phyloP scores from a whole-genome alignment of 805 yeast genomes.

The Zygotorulaspora chibaensis region DNA sequence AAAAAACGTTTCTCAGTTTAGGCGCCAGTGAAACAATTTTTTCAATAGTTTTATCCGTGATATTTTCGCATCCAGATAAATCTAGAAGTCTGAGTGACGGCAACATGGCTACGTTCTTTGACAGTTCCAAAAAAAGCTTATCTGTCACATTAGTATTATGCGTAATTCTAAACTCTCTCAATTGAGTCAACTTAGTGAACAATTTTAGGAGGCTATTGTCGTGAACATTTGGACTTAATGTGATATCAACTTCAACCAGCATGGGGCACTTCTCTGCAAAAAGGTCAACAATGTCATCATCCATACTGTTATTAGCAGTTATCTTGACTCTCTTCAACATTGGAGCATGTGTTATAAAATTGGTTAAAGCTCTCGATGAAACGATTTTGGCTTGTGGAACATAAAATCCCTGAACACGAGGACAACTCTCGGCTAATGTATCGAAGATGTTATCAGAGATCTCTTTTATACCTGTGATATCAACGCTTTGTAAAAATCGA shows the following conservation, averaged over 20 bases:
- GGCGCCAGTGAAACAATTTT: constrained; percentile 75
- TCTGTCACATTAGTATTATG: constrained; percentile 68
- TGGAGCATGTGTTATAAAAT: constrained; percentile 59
- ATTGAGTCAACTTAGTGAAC: constrained; percentile 58
- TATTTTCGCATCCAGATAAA: constrained; percentile 74
- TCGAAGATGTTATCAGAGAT: constrained; percentile 65
- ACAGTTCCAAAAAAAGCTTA: constrained; percentile 44
- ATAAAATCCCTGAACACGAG: constrained; percentile 80
- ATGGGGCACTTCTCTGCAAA: constrained; percentile 70
- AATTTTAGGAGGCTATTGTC: constrained; percentile 56
- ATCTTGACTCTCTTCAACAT: constrained; percentile 78
- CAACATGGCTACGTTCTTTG: constrained; percentile 36
- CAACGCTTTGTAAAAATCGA: constrained; percentile 73
- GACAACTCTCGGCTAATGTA: constrained; percentile 66
- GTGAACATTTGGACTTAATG: constrained; percentile 70
- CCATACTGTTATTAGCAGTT: constrained; percentile 62
- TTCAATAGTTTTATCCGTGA: constrained; percentile 76
- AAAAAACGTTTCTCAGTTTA: constrained; percentile 75
- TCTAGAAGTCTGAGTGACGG: constrained; percentile 76
- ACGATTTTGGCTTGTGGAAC: constrained; percentile 81
- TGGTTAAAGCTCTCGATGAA: constrained; percentile 57
- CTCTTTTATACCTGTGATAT: constrained; percentile 72
- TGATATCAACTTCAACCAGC: constrained; percentile 85
- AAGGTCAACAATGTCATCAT: constrained; percentile 56
- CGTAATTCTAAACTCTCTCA: constrained; percentile 81